Evolutionary conservation across 2,329 filamentous ascomycete genomes (phyloP).

Genomic region (Fusarium anthophilum): DNA sequence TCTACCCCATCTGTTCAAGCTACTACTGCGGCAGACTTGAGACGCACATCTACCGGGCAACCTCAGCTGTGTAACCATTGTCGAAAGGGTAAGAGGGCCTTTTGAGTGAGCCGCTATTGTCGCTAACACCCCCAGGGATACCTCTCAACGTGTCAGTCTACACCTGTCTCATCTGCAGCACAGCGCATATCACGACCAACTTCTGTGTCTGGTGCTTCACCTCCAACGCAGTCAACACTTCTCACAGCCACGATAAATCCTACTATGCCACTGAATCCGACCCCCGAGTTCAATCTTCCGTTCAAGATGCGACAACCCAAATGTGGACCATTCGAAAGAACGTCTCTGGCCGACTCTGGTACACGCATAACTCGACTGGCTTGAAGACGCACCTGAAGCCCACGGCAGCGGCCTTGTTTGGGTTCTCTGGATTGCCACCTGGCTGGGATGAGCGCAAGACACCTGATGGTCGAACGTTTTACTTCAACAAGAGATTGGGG

Average conservation of each 20-base stretch:
- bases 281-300: constrained; percentile 25
- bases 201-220: constrained; percentile 45
- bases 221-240: constrained; percentile 31
- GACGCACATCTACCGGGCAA: constrained; percentile 11
- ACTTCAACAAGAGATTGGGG: constrained; percentile 36
- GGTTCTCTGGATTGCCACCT: constrained; percentile 22
- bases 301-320: constrained; percentile 25
- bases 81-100: constrained; percentile 16
- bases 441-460: constrained; percentile 42
- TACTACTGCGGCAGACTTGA: neutral
- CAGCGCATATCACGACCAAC: constrained; percentile 18
- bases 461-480: constrained; percentile 36
- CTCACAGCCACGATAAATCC: constrained; percentile 41
- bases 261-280: constrained; percentile 43
- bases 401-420: constrained; percentile 5
- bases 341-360: constrained; percentile 41
- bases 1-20: neutral
- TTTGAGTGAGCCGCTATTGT: too few species aligned
- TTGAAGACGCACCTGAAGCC: constrained; percentile 41
- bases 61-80: constrained; percentile 30
- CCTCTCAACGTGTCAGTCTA: constrained; percentile 40
- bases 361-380: constrained; percentile 39
- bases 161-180: constrained; percentile 43
- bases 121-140: constrained; percentile 15
- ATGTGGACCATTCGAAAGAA: constrained; percentile 42